phyloP scores from a whole-genome alignment of 2,329 filamentous ascomycete species.

The Colletotrichum sp. region DNA sequence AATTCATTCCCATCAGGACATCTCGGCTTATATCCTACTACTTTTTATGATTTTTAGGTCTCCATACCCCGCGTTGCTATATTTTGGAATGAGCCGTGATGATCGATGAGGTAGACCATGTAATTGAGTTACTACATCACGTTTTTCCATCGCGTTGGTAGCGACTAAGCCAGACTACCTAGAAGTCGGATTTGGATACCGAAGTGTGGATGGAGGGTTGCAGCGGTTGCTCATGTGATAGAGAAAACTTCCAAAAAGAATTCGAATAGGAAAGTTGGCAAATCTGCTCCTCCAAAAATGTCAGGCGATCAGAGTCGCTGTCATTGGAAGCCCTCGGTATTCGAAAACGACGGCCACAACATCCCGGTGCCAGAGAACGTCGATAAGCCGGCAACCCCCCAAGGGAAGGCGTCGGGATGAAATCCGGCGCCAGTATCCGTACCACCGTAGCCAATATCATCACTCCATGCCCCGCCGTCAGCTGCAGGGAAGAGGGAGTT shows the following conservation, averaged over 20 bases:
- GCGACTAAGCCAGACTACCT: neutral
- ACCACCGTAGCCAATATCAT: neutral
- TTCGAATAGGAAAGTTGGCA: neutral
- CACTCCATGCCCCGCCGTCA: neutral
- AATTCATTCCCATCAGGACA: neutral
- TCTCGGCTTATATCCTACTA: neutral
- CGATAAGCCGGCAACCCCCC: neutral
- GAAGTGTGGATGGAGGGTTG: neutral
- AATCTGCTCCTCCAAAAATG: neutral
- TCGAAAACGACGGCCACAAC: slow-evolving; percentile 46
- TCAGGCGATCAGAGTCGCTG: slow-evolving; percentile 28
- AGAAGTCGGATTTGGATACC: neutral
- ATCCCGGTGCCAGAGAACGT: slow-evolving; percentile 26
- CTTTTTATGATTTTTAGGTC: neutral
- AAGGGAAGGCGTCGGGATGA: slow-evolving; percentile 19
- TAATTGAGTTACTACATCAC: neutral
- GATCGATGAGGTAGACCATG: neutral
- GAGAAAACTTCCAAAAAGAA: neutral
- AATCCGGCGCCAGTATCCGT: slow-evolving; percentile 20
- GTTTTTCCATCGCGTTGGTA: neutral
- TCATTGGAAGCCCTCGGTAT: neutral
- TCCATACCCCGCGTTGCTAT: neutral
- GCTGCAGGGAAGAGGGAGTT: neutral
- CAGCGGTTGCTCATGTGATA: neutral
- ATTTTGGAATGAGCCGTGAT: neutral